Conservation (phyloP, 768 basidiomycete genomes). For the Fistulinella prunicolor region DNA sequence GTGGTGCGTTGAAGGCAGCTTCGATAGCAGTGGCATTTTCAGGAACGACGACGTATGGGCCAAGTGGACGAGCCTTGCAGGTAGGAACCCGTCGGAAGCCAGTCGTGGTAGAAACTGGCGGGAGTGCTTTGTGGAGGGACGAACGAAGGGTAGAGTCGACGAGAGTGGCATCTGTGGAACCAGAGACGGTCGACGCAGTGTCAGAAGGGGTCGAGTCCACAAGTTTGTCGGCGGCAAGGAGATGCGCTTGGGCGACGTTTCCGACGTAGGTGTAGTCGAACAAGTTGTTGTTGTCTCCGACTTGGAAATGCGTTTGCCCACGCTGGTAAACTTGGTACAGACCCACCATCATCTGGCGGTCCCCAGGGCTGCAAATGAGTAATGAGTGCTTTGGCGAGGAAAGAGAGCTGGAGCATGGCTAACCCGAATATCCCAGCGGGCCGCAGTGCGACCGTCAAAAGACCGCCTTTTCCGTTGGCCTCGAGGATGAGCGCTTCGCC, state of each 20-base stretch:
- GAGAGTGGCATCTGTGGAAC: slow-evolving; percentile 34
- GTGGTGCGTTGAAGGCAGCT: slow-evolving; percentile 51
- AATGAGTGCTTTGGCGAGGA: slow-evolving; percentile 2
- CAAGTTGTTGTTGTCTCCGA: slow-evolving; percentile 90
- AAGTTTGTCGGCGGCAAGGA: slow-evolving; percentile 91
- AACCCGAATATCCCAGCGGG: slow-evolving; percentile 97
- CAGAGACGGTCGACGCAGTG: slow-evolving; percentile 6
- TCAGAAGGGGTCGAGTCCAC: slow-evolving; percentile 43
- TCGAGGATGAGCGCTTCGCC: slow-evolving; percentile 81
- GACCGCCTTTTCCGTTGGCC: slow-evolving; percentile 81
- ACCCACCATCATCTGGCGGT: slow-evolving; percentile 82
- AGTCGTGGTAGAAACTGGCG: slow-evolving; percentile 61
- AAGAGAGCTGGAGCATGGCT: slow-evolving; percentile 21
- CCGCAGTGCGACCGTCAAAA: slow-evolving; percentile 85
- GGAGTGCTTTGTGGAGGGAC: slow-evolving; percentile 51
- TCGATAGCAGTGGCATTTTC: slow-evolving; percentile 56
- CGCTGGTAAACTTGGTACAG: slow-evolving; percentile 75
- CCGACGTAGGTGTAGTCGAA: slow-evolving; percentile 98
- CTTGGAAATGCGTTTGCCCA: slow-evolving; percentile 87
- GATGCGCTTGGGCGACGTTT: slow-evolving; percentile 91
- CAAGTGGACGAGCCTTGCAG: slow-evolving; percentile 74
- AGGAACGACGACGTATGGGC: slow-evolving; percentile 69
- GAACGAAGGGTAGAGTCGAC: slow-evolving; percentile 41
- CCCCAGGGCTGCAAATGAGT: slow-evolving; percentile 66
- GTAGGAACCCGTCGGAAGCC: slow-evolving; percentile 72